Evolutionary conservation across 2,329 filamentous ascomycete genomes (phyloP), one percentile per base, ranked within the genome.

Genomic region (Fusarium tjaetaba): DNA sequence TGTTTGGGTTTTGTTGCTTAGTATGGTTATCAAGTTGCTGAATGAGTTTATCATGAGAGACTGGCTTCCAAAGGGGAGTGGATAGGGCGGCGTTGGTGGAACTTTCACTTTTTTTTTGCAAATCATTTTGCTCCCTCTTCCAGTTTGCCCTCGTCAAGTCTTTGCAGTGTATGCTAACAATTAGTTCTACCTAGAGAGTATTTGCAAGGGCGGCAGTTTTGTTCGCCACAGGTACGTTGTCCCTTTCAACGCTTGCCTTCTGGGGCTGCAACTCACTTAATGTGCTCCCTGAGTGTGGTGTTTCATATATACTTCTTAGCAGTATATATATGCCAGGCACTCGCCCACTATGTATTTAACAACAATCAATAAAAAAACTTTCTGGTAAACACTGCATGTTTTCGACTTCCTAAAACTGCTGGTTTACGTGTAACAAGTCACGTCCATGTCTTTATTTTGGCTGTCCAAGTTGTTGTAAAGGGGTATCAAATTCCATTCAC

Each of bases 401-500:
- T 39, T 30, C 18, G 13, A 42, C 10, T 28, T 9, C 26, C 26
- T 28, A 45, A 22, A 38, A 36, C 18, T 26, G 15, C 14, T 38
- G 11, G 16, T 24, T 38, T 14, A 13, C 32, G 24, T 18, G 13
- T 14, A 10, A 39, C 11, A 22, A 39, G 30, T 41, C 49, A 56
- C 38, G 22, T 39, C 24, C 30, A 30, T 34, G 36, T 46, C 11
- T 62, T 46, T 67, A 48, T 60, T 53, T 6, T 51, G 28, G 22
- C 41, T 42, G 22, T 51, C 52, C 59, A 49, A 41, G 42, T 62
- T 60, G 32, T 68, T 59, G 34, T 62, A 70, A 77, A 66, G 70
- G 77, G 80, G 79, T 81, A 81, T 81, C 76, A 69, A 77, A 74
- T 77, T 74, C 66, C 74, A 79, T 80, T 71, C 56, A 69, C 61